Percentiles rank a stretch among this genome's conserved stretches.
Evolutionary conservation across 257 asterid genomes (phyloP).

Genomic region (Verbascum thapsus): DNA sequence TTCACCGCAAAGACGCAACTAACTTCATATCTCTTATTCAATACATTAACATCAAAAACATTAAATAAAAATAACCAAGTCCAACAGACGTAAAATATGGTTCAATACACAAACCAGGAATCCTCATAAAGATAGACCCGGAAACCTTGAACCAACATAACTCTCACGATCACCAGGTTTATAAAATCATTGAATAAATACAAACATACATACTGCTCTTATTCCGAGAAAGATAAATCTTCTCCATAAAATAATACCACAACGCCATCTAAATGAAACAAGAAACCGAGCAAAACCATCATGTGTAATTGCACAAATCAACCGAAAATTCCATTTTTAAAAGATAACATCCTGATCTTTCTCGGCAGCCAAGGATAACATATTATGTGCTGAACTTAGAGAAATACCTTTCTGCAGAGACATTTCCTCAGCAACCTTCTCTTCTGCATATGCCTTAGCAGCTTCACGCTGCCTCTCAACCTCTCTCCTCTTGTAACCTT

Average conservation of each 20-base stretch:
- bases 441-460: conserved; percentile 48
- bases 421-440: conserved; percentile 43
- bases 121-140: conserved; percentile 17
- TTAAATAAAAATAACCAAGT: neutral
- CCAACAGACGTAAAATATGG: neutral
- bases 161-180: conserved; percentile 23
- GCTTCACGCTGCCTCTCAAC: conserved; percentile 48
- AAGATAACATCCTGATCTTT: conserved; percentile 55
- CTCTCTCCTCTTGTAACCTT: conserved; percentile 52
- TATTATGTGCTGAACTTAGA: conserved; percentile 36
- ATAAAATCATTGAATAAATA: conserved; percentile 31
- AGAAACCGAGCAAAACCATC: conserved; percentile 25
- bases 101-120: conserved; percentile 25
- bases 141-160: conserved; percentile 23
- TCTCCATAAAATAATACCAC: conserved; percentile 29
- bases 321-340: conserved; percentile 37
- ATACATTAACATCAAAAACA: neutral
- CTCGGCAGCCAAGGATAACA: conserved; percentile 33
- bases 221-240: conserved; percentile 29
- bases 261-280: conserved; percentile 23
- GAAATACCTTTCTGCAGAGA: conserved; percentile 47
- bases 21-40: neutral
- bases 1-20: neutral
- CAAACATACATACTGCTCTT: conserved; percentile 35
- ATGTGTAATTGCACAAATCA: conserved; percentile 23